Evolutionary conservation across 2,329 filamentous ascomycete species (phyloP), one percentile per base, ranked within the genome.

Genomic region (Colletotrichum sp.): DNA sequence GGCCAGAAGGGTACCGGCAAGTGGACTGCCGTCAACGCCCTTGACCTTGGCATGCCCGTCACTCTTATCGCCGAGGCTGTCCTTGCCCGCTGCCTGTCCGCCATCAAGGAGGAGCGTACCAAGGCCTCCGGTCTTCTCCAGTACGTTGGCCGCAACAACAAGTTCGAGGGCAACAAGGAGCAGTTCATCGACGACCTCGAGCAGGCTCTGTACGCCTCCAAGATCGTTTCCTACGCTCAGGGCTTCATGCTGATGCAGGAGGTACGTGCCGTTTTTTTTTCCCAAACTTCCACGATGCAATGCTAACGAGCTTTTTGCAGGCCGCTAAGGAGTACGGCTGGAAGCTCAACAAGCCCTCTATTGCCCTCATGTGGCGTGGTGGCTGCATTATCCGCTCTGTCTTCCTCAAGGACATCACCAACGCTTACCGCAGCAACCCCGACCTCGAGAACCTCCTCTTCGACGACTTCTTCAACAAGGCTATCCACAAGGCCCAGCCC

Each of bases 161-260:
- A 86, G 82, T 99, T 99, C 87, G 91, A 94, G 82, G 97, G 97
- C 81, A 92, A 98, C 92, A 96, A 95, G 92, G 90, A 95, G 87
- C 92, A 96, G 87, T 98, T 99, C 92, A 93, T 99, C 81, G 95
- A 95, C 81, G 96, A 99, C 88, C 95, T 99, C 69, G 97, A 99
- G 92, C 97, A 99, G 91, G 97, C 96, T 81, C 93, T 99, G 78
- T 99, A 99, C 86, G 97, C 97, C 80, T 99, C 96, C 84, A 99
- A 99, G 95, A 99, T 99, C 86, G 98, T 99, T 88, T 99, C 97
- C 24, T 99, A 99, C 86, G 96, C 97, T 80, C 97, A 99, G 90
- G 97, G 97, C 86, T 99, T 99, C 93, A 99, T 99, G 96, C 92
- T 99, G 84, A 99, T 99, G 92, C 96, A 99, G 90, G 94, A 98